A percentile compares a stretch with the other conserved stretches of the same genome.
Evolutionary conservation across 805 yeast species (phyloP).

Genomic region (Pichia deserticola): DNA sequence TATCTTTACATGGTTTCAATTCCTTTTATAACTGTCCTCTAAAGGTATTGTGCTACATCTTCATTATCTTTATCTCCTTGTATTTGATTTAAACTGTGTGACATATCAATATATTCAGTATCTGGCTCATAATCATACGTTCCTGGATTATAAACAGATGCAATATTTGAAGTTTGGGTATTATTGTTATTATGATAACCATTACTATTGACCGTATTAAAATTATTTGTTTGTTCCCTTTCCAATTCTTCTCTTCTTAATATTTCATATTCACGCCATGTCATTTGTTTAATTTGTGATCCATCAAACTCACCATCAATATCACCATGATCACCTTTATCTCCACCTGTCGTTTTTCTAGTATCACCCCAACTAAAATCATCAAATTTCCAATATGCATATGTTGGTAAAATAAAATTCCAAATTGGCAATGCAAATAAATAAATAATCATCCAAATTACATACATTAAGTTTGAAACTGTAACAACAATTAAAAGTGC

Average conservation of each 20-base stretch:
- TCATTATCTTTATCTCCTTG: too few relatives aligned
- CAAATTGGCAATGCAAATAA: constrained; percentile 82
- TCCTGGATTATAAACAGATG: constrained; percentile 23
- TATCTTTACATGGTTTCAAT: too few relatives aligned
- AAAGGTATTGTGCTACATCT: too few relatives aligned
- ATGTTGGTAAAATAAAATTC: constrained; percentile 82
- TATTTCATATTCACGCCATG: constrained; percentile 91
- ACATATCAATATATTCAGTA: constrained; percentile 13
- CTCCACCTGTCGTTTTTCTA: constrained; percentile 67
- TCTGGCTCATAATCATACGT: constrained; percentile 9
- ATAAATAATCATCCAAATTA: constrained; percentile 75
- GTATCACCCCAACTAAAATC: constrained; percentile 97
- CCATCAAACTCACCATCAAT: constrained; percentile 83
- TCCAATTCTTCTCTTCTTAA: constrained; percentile 33
- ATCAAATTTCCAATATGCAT: constrained; percentile 92
- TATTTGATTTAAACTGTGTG: background rate
- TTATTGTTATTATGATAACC: background rate
- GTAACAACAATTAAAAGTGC: constrained; percentile 76
- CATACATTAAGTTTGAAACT: constrained; percentile 62
- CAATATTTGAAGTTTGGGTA: constrained; percentile 13
- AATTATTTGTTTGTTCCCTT: background rate
- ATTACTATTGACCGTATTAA: background rate
- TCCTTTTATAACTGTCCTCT: too few relatives aligned
- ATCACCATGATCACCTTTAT: constrained; percentile 60
- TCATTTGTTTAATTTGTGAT: constrained; percentile 80